Base-by-base conservation (phyloP, 352 stramenopile genomes). In the Pythium phragmitis region DNA sequence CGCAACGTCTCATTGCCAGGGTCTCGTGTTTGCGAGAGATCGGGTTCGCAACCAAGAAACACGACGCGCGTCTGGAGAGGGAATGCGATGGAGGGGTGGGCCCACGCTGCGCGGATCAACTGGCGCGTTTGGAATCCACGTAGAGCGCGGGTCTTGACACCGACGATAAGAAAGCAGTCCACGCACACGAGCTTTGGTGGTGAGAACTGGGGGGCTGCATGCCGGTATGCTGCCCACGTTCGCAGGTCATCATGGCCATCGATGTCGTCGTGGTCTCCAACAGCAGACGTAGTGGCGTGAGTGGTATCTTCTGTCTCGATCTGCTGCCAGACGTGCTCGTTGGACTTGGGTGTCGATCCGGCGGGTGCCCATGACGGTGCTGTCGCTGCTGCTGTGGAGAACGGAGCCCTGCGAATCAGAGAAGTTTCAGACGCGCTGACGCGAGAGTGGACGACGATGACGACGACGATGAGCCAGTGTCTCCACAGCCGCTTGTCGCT, bases 91-190 rank as follows among this genome's bases (percentile, higher is more conserved):
- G 23, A 2, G 5, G 9, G 11, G 1, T 55, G 4, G 11, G 39
- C 64, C 77, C 80, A 87, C 1, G 80, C 83, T 33, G 59, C 14
- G 21, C 64, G 64, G 17, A 70, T 66, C 3, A 50, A 36, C 21
- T 63, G 64, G 2, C 64, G 57, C 7, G 34, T 17, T 11, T 48
- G 14, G 33, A 83, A 78, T 21, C 78, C 78, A 30, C 56, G 34
- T 3, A 73, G 13, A 6, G 75, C 58, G 2, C 61, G 65, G 0
- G 69, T 77, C 51, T 89, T 89, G 46, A 86, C 55, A 7, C 80
- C 77, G 43, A 87, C 73, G 14, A 88, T n/a, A 1, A 88, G 53
- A 43, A 63, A 63, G 33, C 33, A 49, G 19, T 58, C 58, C 1
- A 21, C 16, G 13, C 49, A 55, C 12, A 8, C 30, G 30, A 9